These are phyloP conservation scores for Chytridiales sp. DNA, from an alignment of 371 early-diverging fungal species.

Conservation along the genomic window DNA sequence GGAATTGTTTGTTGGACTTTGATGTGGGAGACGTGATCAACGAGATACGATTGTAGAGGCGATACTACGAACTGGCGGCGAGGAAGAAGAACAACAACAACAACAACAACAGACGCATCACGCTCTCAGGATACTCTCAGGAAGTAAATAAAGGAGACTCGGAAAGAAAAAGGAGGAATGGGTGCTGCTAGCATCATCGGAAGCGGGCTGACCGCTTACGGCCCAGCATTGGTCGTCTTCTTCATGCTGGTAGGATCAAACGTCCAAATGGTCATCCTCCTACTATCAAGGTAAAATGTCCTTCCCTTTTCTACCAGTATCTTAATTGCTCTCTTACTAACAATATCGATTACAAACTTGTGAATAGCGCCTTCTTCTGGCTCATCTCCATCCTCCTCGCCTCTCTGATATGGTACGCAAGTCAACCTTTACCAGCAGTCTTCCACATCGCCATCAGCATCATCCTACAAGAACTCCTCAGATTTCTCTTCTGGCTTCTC, in stretches of 20 bases:
- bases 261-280: conserved; percentile 67
- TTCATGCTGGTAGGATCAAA: conserved; percentile 63
- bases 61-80: too few species aligned
- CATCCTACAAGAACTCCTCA: conserved; percentile 65
- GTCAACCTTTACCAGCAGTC: conserved; percentile 35
- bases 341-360: too few species aligned
- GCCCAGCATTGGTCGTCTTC: conserved; percentile 70
- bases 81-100: too few species aligned
- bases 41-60: too few species aligned
- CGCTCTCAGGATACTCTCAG: too few species aligned
- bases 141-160: too few species aligned
- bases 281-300: conserved; percentile 65
- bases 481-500: conserved; percentile 56
- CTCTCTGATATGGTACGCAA: conserved; percentile 66
- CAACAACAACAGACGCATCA: too few species aligned
- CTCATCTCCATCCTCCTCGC: conserved; percentile 66
- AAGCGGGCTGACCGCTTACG: conserved; percentile 69
- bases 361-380: conserved; percentile 76
- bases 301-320: not conserved
- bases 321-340: too few species aligned
- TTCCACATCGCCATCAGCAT: conserved; percentile 61
- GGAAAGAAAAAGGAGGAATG: too few species aligned
- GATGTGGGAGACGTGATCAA: too few species aligned
- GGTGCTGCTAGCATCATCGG: conserved; percentile 62
- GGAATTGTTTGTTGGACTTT: too few species aligned